Evolutionary conservation across 2,329 filamentous ascomycete species (phyloP).

Genomic region (Bisporella sp.): DNA sequence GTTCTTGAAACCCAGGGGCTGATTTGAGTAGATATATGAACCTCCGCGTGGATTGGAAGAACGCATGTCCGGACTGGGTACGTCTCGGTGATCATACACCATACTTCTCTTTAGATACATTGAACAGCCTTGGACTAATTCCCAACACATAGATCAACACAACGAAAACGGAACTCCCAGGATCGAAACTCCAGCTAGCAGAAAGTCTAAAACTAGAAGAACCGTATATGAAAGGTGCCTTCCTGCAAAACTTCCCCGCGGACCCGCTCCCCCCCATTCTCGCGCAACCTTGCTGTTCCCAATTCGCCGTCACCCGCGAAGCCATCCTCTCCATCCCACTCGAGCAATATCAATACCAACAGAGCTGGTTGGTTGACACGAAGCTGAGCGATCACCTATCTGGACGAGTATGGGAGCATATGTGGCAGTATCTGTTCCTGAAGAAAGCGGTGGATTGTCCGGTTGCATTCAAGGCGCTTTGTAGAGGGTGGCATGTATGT

Average conservation of each 20-base stretch:
- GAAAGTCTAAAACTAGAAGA: conserved; percentile 12
- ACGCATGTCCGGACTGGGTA: conserved; percentile 39
- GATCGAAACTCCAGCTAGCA: conserved; percentile 12
- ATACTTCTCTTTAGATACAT: no score
- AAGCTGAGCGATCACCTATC: conserved; percentile 42
- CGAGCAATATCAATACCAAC: conserved; percentile 46
- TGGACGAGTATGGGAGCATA: conserved; percentile 54
- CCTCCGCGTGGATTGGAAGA: conserved; percentile 46
- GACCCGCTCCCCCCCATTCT: conserved; percentile 36
- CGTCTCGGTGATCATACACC: no score
- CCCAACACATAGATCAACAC: conserved; percentile 37
- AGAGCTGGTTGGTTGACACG: conserved; percentile 50
- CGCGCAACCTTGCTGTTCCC: conserved; percentile 53
- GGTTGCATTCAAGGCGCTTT: conserved; percentile 8
- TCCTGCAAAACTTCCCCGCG: conserved; percentile 6
- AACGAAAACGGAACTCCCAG: conserved; percentile 28
- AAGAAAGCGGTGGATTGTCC: conserved; percentile 11
- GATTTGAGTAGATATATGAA: conserved; percentile 44
- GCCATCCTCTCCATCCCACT: conserved; percentile 39
- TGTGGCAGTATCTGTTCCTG: conserved; percentile 42
- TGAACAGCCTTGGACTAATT: no score
- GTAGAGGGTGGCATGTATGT: conserved; percentile 9
- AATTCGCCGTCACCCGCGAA: conserved; percentile 52
- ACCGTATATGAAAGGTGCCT: conserved; percentile 6
- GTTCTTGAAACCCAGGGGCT: no score